These are phyloP conservation scores for Claviceps maximensis DNA, from an alignment of 2,329 filamentous ascomycete genomes.

Conservation along the genomic window DNA sequence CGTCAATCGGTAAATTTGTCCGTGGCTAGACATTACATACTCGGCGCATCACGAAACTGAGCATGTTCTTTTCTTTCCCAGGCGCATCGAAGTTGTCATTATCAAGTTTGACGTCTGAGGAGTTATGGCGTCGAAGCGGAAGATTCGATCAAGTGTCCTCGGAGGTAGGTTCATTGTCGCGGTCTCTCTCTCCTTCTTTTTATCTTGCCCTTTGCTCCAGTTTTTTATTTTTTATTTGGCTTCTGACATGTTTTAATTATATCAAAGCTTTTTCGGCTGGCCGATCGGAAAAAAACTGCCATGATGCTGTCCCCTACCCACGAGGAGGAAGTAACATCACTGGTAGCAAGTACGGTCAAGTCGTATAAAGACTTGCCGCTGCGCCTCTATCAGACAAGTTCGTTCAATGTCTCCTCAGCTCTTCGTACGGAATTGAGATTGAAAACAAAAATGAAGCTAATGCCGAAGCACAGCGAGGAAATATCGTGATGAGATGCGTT, in stretches of 20 bases:
- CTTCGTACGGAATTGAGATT: neutral
- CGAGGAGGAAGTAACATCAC: slow-evolving; percentile 84
- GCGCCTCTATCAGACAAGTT: slow-evolving; percentile 80
- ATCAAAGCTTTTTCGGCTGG: slow-evolving; percentile 59
- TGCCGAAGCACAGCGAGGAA: slow-evolving; percentile 51
- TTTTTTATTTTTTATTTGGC: neutral
- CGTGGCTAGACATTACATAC: neutral
- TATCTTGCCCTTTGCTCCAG: neutral
- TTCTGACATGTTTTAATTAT: slow-evolving; percentile 12
- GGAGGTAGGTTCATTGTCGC: slow-evolving; percentile 40
- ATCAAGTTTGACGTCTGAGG: slow-evolving; percentile 74
- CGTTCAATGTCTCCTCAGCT: slow-evolving; percentile 15
- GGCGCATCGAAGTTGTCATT: slow-evolving; percentile 71
- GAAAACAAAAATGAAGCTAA: neutral
- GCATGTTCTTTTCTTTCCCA: slow-evolving; percentile 11
- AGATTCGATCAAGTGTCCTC: slow-evolving; percentile 57
- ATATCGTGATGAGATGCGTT: slow-evolving; percentile 84
- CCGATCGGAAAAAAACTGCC: slow-evolving; percentile 61
- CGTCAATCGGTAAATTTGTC: slow-evolving; percentile 42
- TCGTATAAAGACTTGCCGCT: slow-evolving; percentile 82
- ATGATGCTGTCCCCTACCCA: slow-evolving; percentile 85
- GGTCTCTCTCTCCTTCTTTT: neutral
- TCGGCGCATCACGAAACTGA: neutral
- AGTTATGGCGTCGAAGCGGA: slow-evolving; percentile 73
- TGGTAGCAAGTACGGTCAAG: slow-evolving; percentile 59